A percentile compares a stretch with the other conserved stretches of the same genome.
Conservation (phyloP, 805 yeast species). For the Candida ipomoeae region DNA sequence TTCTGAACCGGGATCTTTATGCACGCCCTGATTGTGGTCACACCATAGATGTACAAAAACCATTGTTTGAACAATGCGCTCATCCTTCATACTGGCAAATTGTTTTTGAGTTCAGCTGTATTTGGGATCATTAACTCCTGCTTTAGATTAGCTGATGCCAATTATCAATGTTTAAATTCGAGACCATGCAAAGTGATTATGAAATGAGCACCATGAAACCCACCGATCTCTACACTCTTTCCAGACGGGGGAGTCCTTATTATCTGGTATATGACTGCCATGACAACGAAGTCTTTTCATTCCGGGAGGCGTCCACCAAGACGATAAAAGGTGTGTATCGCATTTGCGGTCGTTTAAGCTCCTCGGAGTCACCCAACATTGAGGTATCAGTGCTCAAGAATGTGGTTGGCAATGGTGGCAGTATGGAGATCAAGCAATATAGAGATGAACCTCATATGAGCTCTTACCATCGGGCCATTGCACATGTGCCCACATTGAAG, state of each 20-base stretch:
- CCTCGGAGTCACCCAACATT: neutral
- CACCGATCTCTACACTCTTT: neutral
- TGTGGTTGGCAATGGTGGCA: constrained; percentile 21
- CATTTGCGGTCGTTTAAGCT: neutral
- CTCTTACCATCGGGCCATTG: constrained; percentile 2
- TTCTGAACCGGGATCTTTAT: neutral
- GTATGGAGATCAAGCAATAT: constrained; percentile 8
- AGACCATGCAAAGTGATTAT: neutral
- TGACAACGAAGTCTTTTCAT: neutral
- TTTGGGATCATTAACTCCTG: neutral
- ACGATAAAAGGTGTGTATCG: neutral
- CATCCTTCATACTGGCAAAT: neutral
- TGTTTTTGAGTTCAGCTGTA: neutral
- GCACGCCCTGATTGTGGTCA: neutral
- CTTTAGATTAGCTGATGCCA: neutral
- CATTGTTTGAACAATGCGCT: neutral
- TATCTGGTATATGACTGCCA: constrained; percentile 1
- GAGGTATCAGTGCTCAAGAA: constrained; percentile 3
- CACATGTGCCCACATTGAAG: constrained; percentile 1
- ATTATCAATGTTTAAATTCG: neutral
- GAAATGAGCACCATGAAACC: neutral
- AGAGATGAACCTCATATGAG: neutral
- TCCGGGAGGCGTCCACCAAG: neutral
- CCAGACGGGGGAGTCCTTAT: neutral
- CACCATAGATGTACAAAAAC: neutral